These are phyloP conservation scores for Rubia tinctorum DNA, from an alignment of 305 asterid genomes.

Conservation along the genomic window DNA sequence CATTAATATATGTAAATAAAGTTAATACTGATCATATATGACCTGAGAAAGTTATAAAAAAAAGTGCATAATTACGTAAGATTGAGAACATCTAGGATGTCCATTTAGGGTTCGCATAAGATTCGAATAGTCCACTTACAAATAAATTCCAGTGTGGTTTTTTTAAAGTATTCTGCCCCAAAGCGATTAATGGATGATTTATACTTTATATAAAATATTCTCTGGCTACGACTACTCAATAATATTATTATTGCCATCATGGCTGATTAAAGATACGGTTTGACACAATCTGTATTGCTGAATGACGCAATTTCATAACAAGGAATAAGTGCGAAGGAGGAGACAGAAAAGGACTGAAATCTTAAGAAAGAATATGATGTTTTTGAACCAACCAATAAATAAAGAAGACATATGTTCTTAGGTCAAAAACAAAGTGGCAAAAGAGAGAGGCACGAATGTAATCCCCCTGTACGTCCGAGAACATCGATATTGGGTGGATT, in stretches of 20 bases:
- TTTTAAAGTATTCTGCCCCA: neutral
- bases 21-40: too few relatives aligned
- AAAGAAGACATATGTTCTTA: neutral
- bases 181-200: neutral
- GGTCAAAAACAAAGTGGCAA: slow-evolving; percentile 20
- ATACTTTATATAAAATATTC: neutral
- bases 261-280: neutral
- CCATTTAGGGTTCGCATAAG: too few relatives aligned
- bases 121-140: too few relatives aligned
- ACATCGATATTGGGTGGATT: too few relatives aligned
- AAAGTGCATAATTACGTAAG: too few relatives aligned
- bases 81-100: too few relatives aligned
- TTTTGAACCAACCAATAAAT: neutral
- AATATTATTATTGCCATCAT: neutral
- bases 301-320: neutral
- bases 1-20: too few relatives aligned
- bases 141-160: neutral
- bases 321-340: slow-evolving; percentile 13
- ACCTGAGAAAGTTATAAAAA: too few relatives aligned
- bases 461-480: too few relatives aligned
- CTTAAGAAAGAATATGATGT: neutral
- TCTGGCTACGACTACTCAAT: neutral
- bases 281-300: neutral
- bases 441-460: neutral
- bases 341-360: neutral